A percentile compares a stretch with the other conserved stretches of the same genome.
These are phyloP conservation scores for Colletotrichum simmondsii DNA, from an alignment of 2,329 filamentous ascomycete genomes.

Conservation along the genomic window DNA sequence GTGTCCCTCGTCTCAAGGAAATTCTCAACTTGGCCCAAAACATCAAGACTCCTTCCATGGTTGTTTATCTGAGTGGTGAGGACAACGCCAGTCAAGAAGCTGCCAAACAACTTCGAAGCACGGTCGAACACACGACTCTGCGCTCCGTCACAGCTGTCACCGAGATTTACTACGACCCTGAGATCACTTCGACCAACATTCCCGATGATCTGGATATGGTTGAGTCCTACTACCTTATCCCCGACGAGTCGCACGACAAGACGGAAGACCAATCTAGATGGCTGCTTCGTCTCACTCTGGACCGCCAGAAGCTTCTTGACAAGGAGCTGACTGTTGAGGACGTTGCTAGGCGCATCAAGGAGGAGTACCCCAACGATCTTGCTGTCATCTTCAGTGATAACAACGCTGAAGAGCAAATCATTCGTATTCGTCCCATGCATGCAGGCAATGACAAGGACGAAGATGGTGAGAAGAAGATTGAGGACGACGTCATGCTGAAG, in stretches of 20 bases:
- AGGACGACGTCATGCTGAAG: conserved; percentile 94
- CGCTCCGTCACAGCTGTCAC: conserved; percentile 91
- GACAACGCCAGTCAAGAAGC: conserved; percentile 76
- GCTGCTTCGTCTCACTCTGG: conserved; percentile 92
- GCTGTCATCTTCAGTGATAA: conserved; percentile 98
- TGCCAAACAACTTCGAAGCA: conserved; percentile 86
- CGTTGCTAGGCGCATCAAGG: conserved; percentile 89
- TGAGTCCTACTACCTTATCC: conserved; percentile 95
- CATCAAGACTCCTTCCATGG: conserved; percentile 99
- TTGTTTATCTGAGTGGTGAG: conserved; percentile 79
- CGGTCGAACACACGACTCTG: conserved; percentile 93
- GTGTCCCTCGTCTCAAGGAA: conserved; percentile 99
- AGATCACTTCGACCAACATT: conserved; percentile 87
- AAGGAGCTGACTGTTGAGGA: conserved; percentile 93
- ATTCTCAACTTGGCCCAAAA: conserved; percentile 98
- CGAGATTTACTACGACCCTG: conserved; percentile 97
- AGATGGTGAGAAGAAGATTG: conserved; percentile 68
- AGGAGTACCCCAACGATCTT: conserved; percentile 85
- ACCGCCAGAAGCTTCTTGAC: conserved; percentile 93
- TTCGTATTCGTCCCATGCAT: conserved; percentile 86
- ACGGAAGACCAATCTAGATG: conserved; percentile 88
- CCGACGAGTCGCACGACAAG: conserved; percentile 75
- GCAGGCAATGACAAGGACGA: conserved; percentile 79
- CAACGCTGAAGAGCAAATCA: conserved; percentile 94
- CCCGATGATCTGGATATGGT: conserved; percentile 92